These are phyloP conservation scores for Aspergillus puulaauensis DNA, from an alignment of 2,329 filamentous ascomycete species.

Conservation along the genomic window DNA sequence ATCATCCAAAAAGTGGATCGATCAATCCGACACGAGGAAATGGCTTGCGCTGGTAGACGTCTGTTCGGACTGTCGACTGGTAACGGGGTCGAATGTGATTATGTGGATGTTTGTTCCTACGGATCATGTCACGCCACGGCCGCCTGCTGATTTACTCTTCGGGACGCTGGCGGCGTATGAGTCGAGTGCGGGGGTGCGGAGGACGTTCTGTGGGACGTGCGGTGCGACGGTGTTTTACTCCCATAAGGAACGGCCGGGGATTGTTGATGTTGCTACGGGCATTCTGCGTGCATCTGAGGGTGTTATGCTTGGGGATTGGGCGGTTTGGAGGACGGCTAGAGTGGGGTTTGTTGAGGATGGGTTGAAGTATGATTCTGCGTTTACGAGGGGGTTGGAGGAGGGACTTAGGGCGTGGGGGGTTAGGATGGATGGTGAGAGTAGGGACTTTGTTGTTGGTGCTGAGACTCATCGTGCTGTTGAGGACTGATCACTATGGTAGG, in stretches of 20 bases:
- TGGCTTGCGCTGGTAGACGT: conserved; percentile 28
- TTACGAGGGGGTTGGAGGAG: conserved; percentile 17
- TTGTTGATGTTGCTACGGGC: conserved; percentile 47
- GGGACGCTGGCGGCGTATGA: conserved; percentile 42
- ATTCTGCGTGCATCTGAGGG: conserved; percentile 40
- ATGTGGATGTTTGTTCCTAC: conserved; percentile 44
- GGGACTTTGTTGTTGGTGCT: background rate
- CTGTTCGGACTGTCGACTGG: conserved; percentile 42
- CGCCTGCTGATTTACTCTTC: conserved; percentile 22
- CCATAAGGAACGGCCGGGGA: conserved; percentile 31
- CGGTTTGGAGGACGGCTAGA: conserved; percentile 43
- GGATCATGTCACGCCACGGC: conserved; percentile 33
- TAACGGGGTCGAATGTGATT: conserved; percentile 38
- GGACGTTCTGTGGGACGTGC: conserved; percentile 48
- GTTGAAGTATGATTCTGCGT: conserved; percentile 20
- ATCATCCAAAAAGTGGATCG: conserved; percentile 17
- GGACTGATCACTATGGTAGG: no score
- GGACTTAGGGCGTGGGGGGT: conserved; percentile 23
- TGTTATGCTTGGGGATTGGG: conserved; percentile 43
- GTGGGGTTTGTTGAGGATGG: conserved; percentile 17
- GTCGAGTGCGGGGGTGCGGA: conserved; percentile 35
- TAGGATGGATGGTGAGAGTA: background rate
- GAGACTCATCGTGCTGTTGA: no score
- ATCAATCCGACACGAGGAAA: conserved; percentile 16
- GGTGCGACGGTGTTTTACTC: conserved; percentile 46